Evolutionary conservation across 257 asterid species (phyloP).

Genomic region (Solanum raphanifolium): DNA sequence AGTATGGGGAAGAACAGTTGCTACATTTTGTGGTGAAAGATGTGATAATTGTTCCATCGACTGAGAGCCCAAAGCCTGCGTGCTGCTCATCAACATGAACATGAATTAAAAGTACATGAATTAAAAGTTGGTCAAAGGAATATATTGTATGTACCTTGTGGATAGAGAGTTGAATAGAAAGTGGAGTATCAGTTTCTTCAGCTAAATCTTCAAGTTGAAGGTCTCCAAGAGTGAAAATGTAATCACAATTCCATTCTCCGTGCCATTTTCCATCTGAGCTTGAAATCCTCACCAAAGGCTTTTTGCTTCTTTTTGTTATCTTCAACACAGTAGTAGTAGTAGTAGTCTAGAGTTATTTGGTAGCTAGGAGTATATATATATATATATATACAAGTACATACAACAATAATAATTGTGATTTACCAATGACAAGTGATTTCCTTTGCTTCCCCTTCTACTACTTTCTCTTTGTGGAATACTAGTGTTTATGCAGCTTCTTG

Average conservation of each 20-base stretch:
- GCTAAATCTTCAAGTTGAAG: constrained; percentile 51
- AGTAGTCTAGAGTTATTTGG: background rate
- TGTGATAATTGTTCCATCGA: constrained; percentile 63
- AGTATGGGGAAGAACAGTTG: constrained; percentile 63
- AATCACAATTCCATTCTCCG: constrained; percentile 54
- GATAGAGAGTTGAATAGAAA: constrained; percentile 40
- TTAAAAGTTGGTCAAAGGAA: background rate
- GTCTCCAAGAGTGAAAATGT: constrained; percentile 35
- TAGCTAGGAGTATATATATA: too few relatives aligned
- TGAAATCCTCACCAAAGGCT: constrained; percentile 49
- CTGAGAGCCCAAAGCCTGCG: constrained; percentile 78
- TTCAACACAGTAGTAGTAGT: background rate
- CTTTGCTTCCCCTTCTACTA: background rate
- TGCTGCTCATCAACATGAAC: constrained; percentile 28
- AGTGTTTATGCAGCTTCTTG: constrained; percentile 6
- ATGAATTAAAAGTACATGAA: background rate
- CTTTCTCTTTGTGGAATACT: background rate
- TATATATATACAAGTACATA: background rate
- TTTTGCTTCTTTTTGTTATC: constrained; percentile 31
- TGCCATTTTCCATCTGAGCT: constrained; percentile 72
- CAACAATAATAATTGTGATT: background rate
- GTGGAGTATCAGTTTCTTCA: constrained; percentile 25
- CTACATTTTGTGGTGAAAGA: constrained; percentile 58
- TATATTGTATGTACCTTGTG: constrained; percentile 31
- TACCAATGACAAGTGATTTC: constrained; percentile 25